These are phyloP conservation scores for Gentiana macrophylla DNA, from an alignment of 257 asterid species.

Conservation along the genomic window DNA sequence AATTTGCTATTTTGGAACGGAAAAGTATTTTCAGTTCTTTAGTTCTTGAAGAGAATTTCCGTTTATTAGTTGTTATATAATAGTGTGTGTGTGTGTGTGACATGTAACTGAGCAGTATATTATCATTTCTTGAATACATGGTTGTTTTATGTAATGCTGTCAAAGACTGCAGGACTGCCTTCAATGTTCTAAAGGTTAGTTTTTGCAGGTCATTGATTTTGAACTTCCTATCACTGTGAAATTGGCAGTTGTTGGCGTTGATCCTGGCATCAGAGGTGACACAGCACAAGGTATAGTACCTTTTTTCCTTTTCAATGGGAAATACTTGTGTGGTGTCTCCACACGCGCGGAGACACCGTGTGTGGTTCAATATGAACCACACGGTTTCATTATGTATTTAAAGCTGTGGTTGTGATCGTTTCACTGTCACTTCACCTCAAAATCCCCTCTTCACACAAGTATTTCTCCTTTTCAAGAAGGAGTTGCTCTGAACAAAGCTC, in stretches of 20 bases:
- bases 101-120: no score
- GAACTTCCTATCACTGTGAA: slow-evolving; percentile 90
- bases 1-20: slow-evolving; percentile 82
- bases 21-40: slow-evolving; percentile 39
- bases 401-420: no score
- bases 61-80: no score
- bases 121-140: not conserved
- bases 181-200: slow-evolving; percentile 12
- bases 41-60: not conserved
- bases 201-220: slow-evolving; percentile 75
- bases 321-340: no score
- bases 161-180: not conserved
- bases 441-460: no score
- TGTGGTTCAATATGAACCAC: no score
- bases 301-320: not conserved
- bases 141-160: not conserved
- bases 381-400: not conserved
- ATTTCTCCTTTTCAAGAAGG: not conserved
- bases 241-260: slow-evolving; percentile 75
- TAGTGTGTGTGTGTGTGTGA: no score
- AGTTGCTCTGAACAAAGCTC: not conserved
- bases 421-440: no score
- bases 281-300: slow-evolving; percentile 81
- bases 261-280: slow-evolving; percentile 96
- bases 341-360: no score